These are phyloP conservation scores for Daldinia grandis DNA, from an alignment of 495 filamentous ascomycete genomes.

Conservation along the genomic window DNA sequence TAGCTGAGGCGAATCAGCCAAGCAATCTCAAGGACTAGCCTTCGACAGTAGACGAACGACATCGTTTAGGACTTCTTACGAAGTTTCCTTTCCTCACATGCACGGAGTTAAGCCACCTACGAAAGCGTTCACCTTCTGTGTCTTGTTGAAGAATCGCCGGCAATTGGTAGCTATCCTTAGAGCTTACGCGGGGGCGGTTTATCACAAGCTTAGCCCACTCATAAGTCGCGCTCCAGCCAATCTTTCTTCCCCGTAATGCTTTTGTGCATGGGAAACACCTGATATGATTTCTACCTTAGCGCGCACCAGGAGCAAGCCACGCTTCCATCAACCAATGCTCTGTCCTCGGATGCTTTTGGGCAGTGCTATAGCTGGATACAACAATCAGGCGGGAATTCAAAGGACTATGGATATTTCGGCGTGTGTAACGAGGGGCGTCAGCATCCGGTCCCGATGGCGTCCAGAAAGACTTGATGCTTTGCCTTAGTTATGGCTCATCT, in stretches of 20 bases:
- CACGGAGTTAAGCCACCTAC: conserved; percentile 20
- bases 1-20: not conserved
- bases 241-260: not conserved
- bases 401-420: not conserved
- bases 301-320: conserved; percentile 25
- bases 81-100: conserved; percentile 1
- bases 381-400: not conserved
- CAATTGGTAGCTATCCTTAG: not conserved
- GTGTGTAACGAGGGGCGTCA: conserved; percentile 18
- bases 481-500: not conserved
- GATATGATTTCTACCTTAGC: conserved; percentile 15
- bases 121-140: not conserved
- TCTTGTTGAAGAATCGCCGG: conserved; percentile 1
- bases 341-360: not conserved
- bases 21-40: not conserved
- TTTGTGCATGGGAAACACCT: not conserved
- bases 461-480: conserved; percentile 1
- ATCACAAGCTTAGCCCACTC: not conserved
- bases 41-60: conserved; percentile 1
- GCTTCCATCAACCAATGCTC: conserved; percentile 18
- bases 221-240: not conserved
- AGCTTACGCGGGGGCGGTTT: not conserved
- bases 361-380: conserved; percentile 12
- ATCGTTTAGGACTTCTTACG: not conserved
- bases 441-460: conserved; percentile 30